Evolutionary conservation across 2,329 filamentous ascomycete species (phyloP), one percentile per base, ranked within the genome.

Genomic region (Claviceps africana): DNA sequence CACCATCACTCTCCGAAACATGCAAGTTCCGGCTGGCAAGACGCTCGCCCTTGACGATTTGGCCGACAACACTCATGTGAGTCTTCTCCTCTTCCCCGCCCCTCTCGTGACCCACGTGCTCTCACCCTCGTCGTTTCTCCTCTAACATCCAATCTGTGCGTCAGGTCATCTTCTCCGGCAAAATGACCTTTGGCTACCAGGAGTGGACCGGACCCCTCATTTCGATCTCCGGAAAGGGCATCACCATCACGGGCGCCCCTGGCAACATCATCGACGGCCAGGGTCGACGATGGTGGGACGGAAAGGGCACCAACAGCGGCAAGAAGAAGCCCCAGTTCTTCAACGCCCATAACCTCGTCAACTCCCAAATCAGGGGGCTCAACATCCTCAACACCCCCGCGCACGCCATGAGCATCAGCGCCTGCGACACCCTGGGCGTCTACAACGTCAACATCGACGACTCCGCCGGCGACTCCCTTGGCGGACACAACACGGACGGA

Each of bases 311-410:
- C 28, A 81, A 79, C 60, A 78, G 79, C 30, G 80, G 80, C 61
- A 74, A 74, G 66, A 77, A 65, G 25, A 84, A 85, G 73, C 81
- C 81, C 56, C 78, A 82, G 69, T 70, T 79, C 68, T 78, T 79
- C 67, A 70, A 66, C 37, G 75, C 74, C 44, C 69, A 72, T 56
- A 63, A 61, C 6, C 57, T 72, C 31, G 63, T 39, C n/a, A 4
- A 52, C 46, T 52, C 51, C 3, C 30, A 2, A 1, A 52, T 52
- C 21, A 31, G n/a, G 13, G 44, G 31, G 3, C 40, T 52, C 10
- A 45, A 40, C 15, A 17, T 52, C 6, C 17, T 40, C n/a, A 40
- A 52, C 47, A 52, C 46, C 7, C 51, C 51, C 6, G 40, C 6
- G 3, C 30, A 49, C 3, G 51, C 40, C 3, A 30, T 52, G 22